These are phyloP conservation scores for Eucalyptus tenuipes DNA, from an alignment of 345 rosid genomes.

Conservation along the genomic window DNA sequence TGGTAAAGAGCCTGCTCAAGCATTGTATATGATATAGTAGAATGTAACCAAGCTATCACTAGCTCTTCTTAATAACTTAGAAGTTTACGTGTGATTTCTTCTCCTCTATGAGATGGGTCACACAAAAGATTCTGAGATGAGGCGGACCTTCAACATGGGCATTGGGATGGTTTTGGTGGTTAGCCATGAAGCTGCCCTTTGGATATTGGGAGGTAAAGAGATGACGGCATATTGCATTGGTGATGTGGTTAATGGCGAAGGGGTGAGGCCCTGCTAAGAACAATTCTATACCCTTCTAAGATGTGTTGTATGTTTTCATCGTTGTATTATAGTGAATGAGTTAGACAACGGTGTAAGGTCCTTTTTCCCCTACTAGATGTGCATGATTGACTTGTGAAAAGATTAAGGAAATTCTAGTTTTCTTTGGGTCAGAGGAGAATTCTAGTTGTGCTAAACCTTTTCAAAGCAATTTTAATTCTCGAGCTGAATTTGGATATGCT, in stretches of 20 bases:
- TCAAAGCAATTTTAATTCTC: not conserved
- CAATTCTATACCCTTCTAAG: not conserved
- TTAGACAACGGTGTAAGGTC: not conserved
- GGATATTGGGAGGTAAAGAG: conserved; percentile 38
- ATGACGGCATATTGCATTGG: conserved; percentile 48
- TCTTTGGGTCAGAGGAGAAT: not conserved
- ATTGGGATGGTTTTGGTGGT: conserved; percentile 81
- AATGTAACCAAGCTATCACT: not conserved
- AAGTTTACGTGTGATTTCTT: not conserved
- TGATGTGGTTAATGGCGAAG: conserved; percentile 53
- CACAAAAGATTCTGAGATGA: conserved; percentile 75
- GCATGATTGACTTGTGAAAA: not conserved
- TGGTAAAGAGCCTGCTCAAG: not conserved
- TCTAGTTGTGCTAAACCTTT: not conserved
- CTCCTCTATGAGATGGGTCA: conserved; percentile 38
- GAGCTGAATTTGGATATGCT: not conserved
- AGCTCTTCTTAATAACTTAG: not conserved
- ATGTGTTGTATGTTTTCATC: not conserved
- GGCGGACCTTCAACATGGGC: conserved; percentile 88
- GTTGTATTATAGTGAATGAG: not conserved
- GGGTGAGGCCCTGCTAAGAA: conserved; percentile 39
- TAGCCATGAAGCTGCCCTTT: conserved; percentile 41
- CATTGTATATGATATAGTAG: not conserved
- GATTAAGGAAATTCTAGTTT: not conserved
- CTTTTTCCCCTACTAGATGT: not conserved